Conservation (phyloP, 768 basidiomycete genomes). For the Rhizopogon roseolus region DNA sequence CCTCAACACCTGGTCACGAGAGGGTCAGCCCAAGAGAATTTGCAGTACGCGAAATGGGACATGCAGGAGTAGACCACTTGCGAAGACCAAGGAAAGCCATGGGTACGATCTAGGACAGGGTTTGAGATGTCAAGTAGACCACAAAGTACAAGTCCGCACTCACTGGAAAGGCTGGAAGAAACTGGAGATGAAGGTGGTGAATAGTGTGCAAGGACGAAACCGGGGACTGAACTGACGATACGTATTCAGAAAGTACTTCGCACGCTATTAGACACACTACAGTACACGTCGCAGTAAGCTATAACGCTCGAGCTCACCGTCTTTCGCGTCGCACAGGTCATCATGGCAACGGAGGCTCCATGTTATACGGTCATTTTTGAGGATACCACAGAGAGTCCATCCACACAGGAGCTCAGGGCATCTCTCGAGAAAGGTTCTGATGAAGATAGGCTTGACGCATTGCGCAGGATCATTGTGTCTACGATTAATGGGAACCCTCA, state of each 20-base stretch:
- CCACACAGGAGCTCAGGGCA: constrained; percentile 76
- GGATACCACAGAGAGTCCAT: constrained; percentile 66
- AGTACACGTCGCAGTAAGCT: background rate
- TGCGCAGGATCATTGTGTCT: constrained; percentile 88
- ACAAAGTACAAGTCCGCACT: background rate
- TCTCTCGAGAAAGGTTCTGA: constrained; percentile 92
- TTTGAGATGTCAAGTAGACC: background rate
- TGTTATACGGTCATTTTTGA: constrained; percentile 82
- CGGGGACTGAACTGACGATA: constrained; percentile 6
- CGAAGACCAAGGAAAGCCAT: constrained; percentile 80
- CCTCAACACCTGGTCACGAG: constrained; percentile 49
- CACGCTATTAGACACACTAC: constrained; percentile 9
- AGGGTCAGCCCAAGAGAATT: background rate
- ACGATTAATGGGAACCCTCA: constrained; percentile 94
- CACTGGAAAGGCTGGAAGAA: background rate
- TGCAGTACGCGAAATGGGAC: constrained; percentile 22
- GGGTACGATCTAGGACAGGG: constrained; percentile 2
- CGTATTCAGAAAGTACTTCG: constrained; percentile 14
- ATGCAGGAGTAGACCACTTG: constrained; percentile 76
- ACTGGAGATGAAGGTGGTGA: background rate
- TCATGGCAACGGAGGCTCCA: constrained; percentile 46
- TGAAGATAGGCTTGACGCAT: constrained; percentile 94
- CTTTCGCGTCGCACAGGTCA: background rate
- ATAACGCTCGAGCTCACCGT: background rate
- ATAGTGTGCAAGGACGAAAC: constrained; percentile 14